Percentiles rank a stretch among this genome's conserved stretches.
phyloP scores from a whole-genome alignment of 2,329 filamentous ascomycete genomes.

The Claviceps sp. region DNA sequence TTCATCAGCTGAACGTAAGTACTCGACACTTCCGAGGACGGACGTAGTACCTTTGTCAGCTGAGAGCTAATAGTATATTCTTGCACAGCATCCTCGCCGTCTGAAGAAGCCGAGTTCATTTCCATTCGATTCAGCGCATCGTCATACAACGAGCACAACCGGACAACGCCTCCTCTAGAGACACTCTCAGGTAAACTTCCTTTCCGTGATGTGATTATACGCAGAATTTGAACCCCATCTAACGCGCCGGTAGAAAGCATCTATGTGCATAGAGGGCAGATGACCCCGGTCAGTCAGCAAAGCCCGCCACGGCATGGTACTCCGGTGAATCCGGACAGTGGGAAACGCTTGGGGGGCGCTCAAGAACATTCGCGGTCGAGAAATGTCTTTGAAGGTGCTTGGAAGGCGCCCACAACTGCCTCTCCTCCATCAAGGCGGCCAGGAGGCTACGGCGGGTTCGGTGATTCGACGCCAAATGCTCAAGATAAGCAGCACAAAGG shows the following conservation, averaged over 20 bases:
- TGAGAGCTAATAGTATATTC: background rate
- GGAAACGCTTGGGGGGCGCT: constrained; percentile 26
- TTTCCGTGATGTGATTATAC: background rate
- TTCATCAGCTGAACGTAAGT: constrained; percentile 33
- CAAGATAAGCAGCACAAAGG: constrained; percentile 9
- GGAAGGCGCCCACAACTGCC: background rate
- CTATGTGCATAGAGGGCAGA: constrained; percentile 40
- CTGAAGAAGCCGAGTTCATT: constrained; percentile 18
- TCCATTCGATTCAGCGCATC: constrained; percentile 12
- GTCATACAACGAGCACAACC: constrained; percentile 23
- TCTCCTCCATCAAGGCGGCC: constrained; percentile 16
- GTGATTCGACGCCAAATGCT: constrained; percentile 1
- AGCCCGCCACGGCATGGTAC: constrained; percentile 49
- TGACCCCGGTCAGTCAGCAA: constrained; percentile 50
- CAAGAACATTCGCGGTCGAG: constrained; percentile 32
- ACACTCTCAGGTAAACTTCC: constrained; percentile 36
- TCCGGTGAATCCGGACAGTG: constrained; percentile 41
- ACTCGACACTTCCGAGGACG: background rate
- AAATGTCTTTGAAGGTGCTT: background rate
- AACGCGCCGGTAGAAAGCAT: constrained; percentile 1
- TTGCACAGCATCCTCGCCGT: constrained; percentile 24
- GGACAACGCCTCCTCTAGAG: constrained; percentile 34
- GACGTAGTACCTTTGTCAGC: background rate
- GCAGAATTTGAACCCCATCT: background rate
- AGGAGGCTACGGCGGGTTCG: constrained; percentile 36